Percentiles rank a stretch among this genome's conserved stretches.
These are phyloP conservation scores for Entelexis paramagnoliae DNA, from an alignment of 1,139 yeast genomes.

Conservation along the genomic window DNA sequence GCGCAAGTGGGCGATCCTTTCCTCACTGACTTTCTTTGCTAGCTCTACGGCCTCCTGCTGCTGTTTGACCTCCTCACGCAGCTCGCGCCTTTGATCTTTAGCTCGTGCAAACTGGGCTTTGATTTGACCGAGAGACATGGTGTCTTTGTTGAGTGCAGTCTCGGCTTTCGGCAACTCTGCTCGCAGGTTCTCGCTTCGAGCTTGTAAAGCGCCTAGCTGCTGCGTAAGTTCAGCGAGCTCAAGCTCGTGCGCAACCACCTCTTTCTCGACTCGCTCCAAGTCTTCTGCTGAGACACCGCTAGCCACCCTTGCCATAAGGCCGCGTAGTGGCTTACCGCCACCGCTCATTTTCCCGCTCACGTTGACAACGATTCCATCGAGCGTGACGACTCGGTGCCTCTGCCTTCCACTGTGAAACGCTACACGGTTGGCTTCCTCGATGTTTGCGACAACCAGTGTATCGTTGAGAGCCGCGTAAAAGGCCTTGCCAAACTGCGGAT, in stretches of 20 bases:
- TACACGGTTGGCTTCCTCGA: constrained; percentile 72
- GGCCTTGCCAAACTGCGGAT: constrained; percentile 67
- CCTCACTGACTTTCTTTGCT: not conserved
- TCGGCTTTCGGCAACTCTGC: constrained; percentile 42
- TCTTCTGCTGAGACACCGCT: constrained; percentile 36
- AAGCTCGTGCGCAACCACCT: constrained; percentile 47
- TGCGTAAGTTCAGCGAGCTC: constrained; percentile 43
- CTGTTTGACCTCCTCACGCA: constrained; percentile 32
- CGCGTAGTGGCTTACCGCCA: constrained; percentile 68
- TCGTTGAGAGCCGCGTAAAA: constrained; percentile 79
- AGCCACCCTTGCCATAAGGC: constrained; percentile 44
- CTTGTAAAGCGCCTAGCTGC: constrained; percentile 25
- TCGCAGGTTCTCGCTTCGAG: constrained; percentile 46
- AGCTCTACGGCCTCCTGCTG: not conserved
- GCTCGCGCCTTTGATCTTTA: not conserved
- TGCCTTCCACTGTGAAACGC: constrained; percentile 73
- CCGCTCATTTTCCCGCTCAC: constrained; percentile 97
- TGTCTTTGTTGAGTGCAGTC: constrained; percentile 8
- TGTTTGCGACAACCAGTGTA: constrained; percentile 73
- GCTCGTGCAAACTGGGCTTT: constrained; percentile 25
- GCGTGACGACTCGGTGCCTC: constrained; percentile 80
- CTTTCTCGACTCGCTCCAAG: constrained; percentile 45
- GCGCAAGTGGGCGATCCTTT: constrained; percentile 31
- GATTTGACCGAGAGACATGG: constrained; percentile 17
- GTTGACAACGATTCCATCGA: constrained; percentile 87